phyloP scores from a whole-genome alignment of 2,329 filamentous ascomycete genomes.

The Ilyonectria mors-panacis region DNA sequence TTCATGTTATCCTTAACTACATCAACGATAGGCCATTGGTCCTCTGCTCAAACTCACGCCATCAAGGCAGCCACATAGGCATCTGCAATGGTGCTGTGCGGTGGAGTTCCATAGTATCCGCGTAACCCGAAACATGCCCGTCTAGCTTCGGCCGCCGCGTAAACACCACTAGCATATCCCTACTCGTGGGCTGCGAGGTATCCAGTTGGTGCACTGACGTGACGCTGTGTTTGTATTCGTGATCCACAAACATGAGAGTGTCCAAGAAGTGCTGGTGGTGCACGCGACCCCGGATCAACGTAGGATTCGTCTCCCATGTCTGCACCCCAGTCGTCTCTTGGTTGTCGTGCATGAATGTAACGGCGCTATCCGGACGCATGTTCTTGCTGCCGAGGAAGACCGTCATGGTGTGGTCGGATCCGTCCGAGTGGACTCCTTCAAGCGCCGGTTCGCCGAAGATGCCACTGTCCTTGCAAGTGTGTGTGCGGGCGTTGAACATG shows the following conservation, averaged over 20 bases:
- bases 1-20: constrained; percentile 7
- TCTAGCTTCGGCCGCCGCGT: constrained; percentile 44
- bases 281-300: constrained; percentile 38
- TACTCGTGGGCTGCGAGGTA: constrained; percentile 29
- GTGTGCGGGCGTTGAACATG: constrained; percentile 47
- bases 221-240: constrained; percentile 48
- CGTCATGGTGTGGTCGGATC: constrained; percentile 51
- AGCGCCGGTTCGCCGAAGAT: constrained; percentile 48
- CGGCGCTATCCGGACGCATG: constrained; percentile 46
- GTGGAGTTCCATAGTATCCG: constrained; percentile 44
- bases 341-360: constrained; percentile 48
- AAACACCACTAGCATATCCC: constrained; percentile 49
- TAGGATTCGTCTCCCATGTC: constrained; percentile 39
- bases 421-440: constrained; percentile 50
- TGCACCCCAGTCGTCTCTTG: constrained; percentile 41
- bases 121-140: constrained; percentile 42
- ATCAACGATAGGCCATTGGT: constrained; percentile 4
- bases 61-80: constrained; percentile 40
- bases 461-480: constrained; percentile 37
- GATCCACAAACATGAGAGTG: constrained; percentile 46
- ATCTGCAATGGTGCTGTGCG: constrained; percentile 36
- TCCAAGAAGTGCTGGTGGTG: constrained; percentile 46
- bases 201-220: constrained; percentile 42
- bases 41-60: not conserved
- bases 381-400: constrained; percentile 46